Conservation (phyloP, 1,284 basidiomycete genomes). For the Cystobasidium sp. region DNA sequence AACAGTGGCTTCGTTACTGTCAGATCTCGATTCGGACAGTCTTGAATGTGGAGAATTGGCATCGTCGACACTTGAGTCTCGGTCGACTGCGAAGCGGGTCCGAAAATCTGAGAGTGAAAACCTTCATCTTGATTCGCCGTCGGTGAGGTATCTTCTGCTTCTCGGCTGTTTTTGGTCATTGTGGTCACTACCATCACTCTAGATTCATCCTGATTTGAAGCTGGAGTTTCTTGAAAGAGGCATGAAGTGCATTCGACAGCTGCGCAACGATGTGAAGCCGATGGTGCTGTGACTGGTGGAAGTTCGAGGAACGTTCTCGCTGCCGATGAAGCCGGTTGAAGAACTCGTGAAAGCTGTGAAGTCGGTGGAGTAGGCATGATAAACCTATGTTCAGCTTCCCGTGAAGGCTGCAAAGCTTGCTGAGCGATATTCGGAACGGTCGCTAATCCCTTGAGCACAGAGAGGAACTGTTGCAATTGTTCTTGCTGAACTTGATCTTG, state of each 20-base stretch:
- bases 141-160: neutral
- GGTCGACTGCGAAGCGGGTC: neutral
- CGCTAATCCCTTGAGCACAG: neutral
- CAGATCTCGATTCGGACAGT: neutral
- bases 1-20: neutral
- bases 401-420: neutral
- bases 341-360: neutral
- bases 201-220: neutral
- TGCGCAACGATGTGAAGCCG: neutral
- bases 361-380: conserved; percentile 12
- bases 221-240: neutral
- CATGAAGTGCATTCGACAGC: conserved; percentile 16
- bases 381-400: neutral
- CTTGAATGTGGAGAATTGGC: neutral
- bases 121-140: neutral
- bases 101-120: neutral
- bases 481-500: neutral
- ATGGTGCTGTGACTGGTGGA: neutral
- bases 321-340: neutral
- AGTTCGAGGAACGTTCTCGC: neutral
- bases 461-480: neutral
- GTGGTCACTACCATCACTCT: neutral
- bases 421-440: neutral
- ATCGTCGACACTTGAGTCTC: neutral
- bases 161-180: neutral